Base-by-base conservation (phyloP, 208 protist genomes). In the Acanthamoeba triangularis region DNA sequence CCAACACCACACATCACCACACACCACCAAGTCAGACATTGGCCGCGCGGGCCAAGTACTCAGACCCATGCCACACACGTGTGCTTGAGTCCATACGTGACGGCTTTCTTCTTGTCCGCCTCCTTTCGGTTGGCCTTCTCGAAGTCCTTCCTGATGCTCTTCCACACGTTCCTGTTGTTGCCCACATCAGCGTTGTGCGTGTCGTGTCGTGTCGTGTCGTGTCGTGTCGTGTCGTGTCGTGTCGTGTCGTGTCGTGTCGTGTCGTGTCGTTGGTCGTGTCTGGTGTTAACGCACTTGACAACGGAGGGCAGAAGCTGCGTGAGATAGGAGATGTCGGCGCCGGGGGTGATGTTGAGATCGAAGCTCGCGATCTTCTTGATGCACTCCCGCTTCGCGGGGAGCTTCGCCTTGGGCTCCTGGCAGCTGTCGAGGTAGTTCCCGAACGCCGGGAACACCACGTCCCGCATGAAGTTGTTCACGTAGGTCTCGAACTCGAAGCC, bases 381-480 rank as follows among this genome's bases (percentile, higher is more conserved):
- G 44, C 78, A 87, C 20, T 87, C 78, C 18, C 78, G 78, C 47
- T 37, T 87, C 25, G 78, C 78, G 16, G 78, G 5, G 13, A 87
- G n/a, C 78, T 87, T 87, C 5, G 78, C 78, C 47, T 59, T 87
- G 44, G 78, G 78, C 47, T 87, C 78, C 49, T 87, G 44, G 49
- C 78, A 87, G 16, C 47, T 18, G n/a, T 33, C 49, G 78, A 87
- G 78, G 47, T 87, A 87, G 25, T 18, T 87, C 18, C n/a, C 23
- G 47, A 87, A 87, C 33, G 78, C 78, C 49, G 78, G 78, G 78
- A 87, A 87, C 44, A 87, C 78, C 11, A 87, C 44, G 23, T 87
- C 78, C 28, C 30, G 37, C 78, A 87, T 87, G 78, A 87, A 87
- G 78, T 87, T 87, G 78, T 59, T 61, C 28, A 87, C 78, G 49